Conservation (phyloP, 2,329 filamentous ascomycete genomes). For the Hymenotorrendiella dingleyae region DNA sequence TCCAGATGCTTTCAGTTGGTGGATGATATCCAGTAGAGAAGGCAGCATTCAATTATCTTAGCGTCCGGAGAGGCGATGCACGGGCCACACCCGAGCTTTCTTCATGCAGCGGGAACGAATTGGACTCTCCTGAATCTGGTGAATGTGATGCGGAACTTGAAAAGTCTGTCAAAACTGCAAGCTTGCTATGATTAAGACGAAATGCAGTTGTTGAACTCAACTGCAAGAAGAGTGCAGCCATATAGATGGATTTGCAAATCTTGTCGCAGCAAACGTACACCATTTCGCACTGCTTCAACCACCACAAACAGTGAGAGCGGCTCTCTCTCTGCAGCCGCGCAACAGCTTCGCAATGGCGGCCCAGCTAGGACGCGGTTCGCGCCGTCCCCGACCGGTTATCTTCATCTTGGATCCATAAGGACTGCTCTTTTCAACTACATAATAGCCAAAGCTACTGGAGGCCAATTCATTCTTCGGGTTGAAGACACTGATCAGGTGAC, state of each 20-base stretch:
- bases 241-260: slow-evolving; percentile 23
- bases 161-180: no score
- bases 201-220: slow-evolving; percentile 18
- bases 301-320: slow-evolving; percentile 7
- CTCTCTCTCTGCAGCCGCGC: slow-evolving; percentile 5
- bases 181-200: no score
- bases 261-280: slow-evolving; percentile 17
- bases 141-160: no score
- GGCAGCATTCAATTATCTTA: slow-evolving; percentile 10
- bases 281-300: slow-evolving; percentile 8
- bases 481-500: slow-evolving; percentile 90
- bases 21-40: no score
- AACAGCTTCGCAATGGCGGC: slow-evolving; percentile 36
- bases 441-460: slow-evolving; percentile 78
- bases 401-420: slow-evolving; percentile 85
- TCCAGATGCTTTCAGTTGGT: no score
- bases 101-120: background rate
- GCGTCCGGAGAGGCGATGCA: slow-evolving; percentile 1
- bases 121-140: background rate
- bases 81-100: background rate
- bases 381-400: slow-evolving; percentile 87
- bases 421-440: slow-evolving; percentile 96
- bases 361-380: slow-evolving; percentile 83
- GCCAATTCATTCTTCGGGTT: slow-evolving; percentile 83
- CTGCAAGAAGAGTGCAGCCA: slow-evolving; percentile 9